Conservation (phyloP, 352 stramenopile species). For the Phytophthora ohioensis region DNA sequence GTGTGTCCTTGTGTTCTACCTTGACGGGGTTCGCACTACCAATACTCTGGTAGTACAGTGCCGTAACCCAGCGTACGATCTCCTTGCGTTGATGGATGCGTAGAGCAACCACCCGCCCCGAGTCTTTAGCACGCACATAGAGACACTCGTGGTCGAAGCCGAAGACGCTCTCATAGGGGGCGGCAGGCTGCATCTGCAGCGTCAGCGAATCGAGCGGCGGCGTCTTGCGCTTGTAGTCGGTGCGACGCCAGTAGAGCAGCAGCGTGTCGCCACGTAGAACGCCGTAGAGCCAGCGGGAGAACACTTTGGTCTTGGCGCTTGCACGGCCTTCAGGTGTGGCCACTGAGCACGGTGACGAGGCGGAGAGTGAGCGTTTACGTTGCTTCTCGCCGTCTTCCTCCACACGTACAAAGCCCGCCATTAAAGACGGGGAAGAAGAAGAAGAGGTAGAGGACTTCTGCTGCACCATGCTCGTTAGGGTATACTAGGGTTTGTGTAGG, state of each 20-base stretch:
- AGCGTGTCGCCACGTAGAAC: constrained; percentile 53
- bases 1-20: constrained; percentile 4
- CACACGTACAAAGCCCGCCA: constrained; percentile 65
- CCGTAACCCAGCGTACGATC: constrained; percentile 69
- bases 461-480: constrained; percentile 16
- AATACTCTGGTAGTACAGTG: constrained; percentile 70
- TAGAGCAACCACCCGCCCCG: constrained; percentile 50
- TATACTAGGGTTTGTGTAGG: background rate
- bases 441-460: constrained; percentile 24
- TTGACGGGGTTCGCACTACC: constrained; percentile 7
- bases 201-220: constrained; percentile 51
- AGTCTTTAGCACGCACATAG: constrained; percentile 58
- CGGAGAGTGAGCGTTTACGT: constrained; percentile 35
- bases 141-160: constrained; percentile 70
- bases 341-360: constrained; percentile 35
- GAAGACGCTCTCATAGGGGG: constrained; percentile 62
- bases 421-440: constrained; percentile 17
- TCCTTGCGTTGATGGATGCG: constrained; percentile 72
- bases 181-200: constrained; percentile 50
- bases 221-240: constrained; percentile 65
- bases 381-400: constrained; percentile 58
- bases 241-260: constrained; percentile 61
- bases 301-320: constrained; percentile 47
- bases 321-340: constrained; percentile 38
- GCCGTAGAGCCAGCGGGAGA: constrained; percentile 67